Evolutionary conservation across 164 flowering plant genomes (phyloP), one percentile per base, ranked within the genome.

Genomic region (Litsea cubeba): DNA sequence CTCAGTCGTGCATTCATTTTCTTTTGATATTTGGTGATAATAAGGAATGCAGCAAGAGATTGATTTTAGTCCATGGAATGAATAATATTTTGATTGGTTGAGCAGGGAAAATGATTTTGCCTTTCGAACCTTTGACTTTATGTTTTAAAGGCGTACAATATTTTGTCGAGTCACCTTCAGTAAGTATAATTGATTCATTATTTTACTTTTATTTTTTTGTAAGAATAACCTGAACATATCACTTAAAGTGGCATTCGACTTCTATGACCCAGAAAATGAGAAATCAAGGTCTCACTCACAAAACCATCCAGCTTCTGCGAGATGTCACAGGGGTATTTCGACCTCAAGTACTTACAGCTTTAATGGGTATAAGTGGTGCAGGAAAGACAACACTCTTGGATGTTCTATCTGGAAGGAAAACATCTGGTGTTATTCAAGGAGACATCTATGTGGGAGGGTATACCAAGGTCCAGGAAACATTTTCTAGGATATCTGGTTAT

Each of bases 311-410:
- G 62, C 91, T 92, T 74, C 89, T 92, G 46, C 57, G 51, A 62
- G 89, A 87, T 76, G 78, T 91, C 40, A 88, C 90, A 0, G 94
- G 94, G 3, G 76, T 88, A 71, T 86, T 89, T 23, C 80, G 88
- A 75, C 93, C 97, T 71, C 91, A 93, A 32, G 81, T 90, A 75
- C 88, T 92, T 50, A 90, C 94, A 67, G 97, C 97, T 68, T 73
- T 91, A 72, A 88, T 91, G 92, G 94, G 94, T 73, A 89, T 84
- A 26, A 89, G 90, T 82, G 93, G 94, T 76, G 94, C 92, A 72
- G 97, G 94, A 50, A 89, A 90, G 81, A 88, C 94, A 23, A 92
- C 97, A 67, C 88, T 90, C 51, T 75, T 92, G 72, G 97, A 92
- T 78, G 95, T 89, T 71, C 88, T 90, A 46, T 76, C 91, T 46